These are phyloP conservation scores for Trichosporon sp. DNA, from an alignment of 1,284 basidiomycete species.

Conservation along the genomic window DNA sequence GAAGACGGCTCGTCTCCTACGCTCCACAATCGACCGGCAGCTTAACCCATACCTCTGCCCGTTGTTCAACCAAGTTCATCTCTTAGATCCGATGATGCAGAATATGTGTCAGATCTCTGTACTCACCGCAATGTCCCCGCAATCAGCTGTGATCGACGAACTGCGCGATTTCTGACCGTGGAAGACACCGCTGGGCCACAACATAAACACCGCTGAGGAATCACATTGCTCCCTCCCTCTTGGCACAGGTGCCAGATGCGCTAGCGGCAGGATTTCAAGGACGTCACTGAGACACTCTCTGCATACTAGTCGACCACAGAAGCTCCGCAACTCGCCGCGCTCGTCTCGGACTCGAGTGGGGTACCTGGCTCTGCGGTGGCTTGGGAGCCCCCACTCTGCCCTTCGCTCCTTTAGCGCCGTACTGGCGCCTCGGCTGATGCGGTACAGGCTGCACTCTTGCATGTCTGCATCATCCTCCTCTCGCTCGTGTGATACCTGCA, in stretches of 20 bases:
- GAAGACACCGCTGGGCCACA: no score
- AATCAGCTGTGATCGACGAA: not conserved
- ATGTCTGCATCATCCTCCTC: not conserved
- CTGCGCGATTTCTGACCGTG: not conserved
- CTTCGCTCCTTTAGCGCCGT: not conserved
- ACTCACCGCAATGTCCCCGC: not conserved
- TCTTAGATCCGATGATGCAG: no score
- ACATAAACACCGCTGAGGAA: not conserved
- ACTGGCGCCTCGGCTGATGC: not conserved
- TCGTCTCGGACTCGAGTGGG: not conserved
- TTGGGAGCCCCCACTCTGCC: not conserved
- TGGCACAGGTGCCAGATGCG: no score
- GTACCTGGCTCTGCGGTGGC: not conserved
- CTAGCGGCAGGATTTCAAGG: no score
- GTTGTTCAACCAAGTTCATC: no score
- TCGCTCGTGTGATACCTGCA: no score
- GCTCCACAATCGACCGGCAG: no score
- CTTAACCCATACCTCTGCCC: no score
- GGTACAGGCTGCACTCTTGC: not conserved
- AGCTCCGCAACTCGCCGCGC: not conserved
- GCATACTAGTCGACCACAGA: not conserved
- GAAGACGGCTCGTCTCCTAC: no score
- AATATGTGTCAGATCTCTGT: not conserved
- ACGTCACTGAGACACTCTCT: not conserved
- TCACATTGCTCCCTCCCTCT: not conserved